Evolutionary conservation across 768 basidiomycete species (phyloP).

Genomic region (Bullera alba): DNA sequence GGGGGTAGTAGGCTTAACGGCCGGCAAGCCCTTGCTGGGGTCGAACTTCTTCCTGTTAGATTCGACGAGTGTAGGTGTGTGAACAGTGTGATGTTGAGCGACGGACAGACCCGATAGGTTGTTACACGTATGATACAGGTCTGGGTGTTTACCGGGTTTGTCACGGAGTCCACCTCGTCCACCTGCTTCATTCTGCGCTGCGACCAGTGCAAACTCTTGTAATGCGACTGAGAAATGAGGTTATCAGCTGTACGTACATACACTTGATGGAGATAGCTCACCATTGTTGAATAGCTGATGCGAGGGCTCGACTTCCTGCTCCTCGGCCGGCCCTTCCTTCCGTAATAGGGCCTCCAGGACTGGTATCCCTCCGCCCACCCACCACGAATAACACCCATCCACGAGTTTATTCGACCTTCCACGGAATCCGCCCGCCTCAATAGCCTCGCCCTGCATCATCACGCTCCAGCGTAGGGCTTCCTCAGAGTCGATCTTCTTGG

Average conservation of each 20-base stretch:
- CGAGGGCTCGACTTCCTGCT: neutral
- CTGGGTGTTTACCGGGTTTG: slow-evolving; percentile 90
- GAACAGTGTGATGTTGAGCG: slow-evolving; percentile 71
- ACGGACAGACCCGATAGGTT: slow-evolving; percentile 82
- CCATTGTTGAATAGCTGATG: neutral
- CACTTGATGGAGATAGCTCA: neutral
- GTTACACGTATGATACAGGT: slow-evolving; percentile 91
- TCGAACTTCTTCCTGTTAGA: slow-evolving; percentile 25
- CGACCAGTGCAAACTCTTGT: slow-evolving; percentile 78
- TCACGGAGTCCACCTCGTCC: slow-evolving; percentile 75
- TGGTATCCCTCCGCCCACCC: slow-evolving; percentile 84
- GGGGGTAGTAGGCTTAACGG: slow-evolving; percentile 12
- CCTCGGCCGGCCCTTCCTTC: slow-evolving; percentile 9
- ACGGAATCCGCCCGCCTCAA: slow-evolving; percentile 84
- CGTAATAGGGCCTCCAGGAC: slow-evolving; percentile 57
- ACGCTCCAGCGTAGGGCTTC: slow-evolving; percentile 71
- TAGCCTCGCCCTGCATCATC: slow-evolving; percentile 72
- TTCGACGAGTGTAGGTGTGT: slow-evolving; percentile 47
- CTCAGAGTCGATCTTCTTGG: slow-evolving; percentile 55
- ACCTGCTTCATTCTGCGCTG: slow-evolving; percentile 64
- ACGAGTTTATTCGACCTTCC: slow-evolving; percentile 98
- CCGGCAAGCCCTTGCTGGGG: slow-evolving; percentile 22
- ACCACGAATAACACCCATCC: slow-evolving; percentile 99
- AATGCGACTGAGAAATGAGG: slow-evolving; percentile 54
- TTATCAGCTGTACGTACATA: neutral